Base-by-base conservation (phyloP, 805 yeast species). In the Candida ipomoeae region DNA sequence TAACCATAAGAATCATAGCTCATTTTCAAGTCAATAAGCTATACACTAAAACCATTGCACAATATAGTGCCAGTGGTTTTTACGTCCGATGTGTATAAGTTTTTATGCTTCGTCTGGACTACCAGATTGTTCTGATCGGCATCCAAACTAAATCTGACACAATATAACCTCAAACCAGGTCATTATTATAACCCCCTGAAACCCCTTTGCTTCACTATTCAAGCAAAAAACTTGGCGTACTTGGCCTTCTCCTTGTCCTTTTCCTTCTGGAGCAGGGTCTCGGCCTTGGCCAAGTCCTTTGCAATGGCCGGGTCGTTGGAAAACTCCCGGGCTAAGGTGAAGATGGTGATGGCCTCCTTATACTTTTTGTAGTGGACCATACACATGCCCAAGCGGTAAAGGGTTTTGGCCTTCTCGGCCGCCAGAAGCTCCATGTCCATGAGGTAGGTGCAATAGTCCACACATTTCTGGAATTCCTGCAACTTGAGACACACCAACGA, bases 221-320 rank as follows among this genome's bases (percentile, higher is more conserved):
- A 70, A 8, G 48, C 65, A 59, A 87, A 87, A 62, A 87, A 86
- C 62, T 82, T 85, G 15, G 89, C 77, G 55, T 81, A 79, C 51
- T 74, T 80, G 44, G 77, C 75, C 60, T 74, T 79, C 52, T 82
- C 83, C 14, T 70, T 72, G 37, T 72, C 70, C 60, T 79, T 83
- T 36, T 68, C 65, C 33, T 70, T 66, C 23, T 74, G 73, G 2
- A 80, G 56, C 21, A 71, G 32, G 7, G 58, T 61, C 53, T 80
- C 75, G 0, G 77, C 76, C 11, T 59, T 62, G 31, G 64, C 64
- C 26, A 81, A 59, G 54, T 80, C 85, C 21, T 59, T 64, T 14
- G 61, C 64, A 6, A 85, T 79, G 0, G 67, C 73, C 15, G 66
- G 64, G 61, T 87, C 92, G 2, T 68, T 60, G 13, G 74, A 72